Percentiles rank a stretch among this genome's conserved stretches.
Conservation (phyloP, 306 rosid species). For the Quercus engelmannii region DNA sequence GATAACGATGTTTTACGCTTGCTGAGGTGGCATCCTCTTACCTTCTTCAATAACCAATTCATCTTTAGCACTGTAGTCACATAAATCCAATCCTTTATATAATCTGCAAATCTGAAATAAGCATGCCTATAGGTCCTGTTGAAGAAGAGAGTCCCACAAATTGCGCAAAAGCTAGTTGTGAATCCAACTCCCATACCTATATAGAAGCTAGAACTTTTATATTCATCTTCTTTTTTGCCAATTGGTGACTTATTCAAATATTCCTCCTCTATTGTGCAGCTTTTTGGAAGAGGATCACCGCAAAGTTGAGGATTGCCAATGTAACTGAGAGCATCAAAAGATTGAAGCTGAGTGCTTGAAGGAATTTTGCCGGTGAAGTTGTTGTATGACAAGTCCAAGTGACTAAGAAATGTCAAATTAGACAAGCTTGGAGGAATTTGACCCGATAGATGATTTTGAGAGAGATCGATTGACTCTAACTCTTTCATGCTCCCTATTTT, state of each 20-base stretch:
- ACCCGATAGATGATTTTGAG: background rate
- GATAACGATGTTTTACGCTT: too few species aligned
- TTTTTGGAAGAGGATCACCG: background rate
- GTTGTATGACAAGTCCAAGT: conserved; percentile 2
- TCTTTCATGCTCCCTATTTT: background rate
- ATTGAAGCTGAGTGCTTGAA: background rate
- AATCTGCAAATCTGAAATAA: background rate
- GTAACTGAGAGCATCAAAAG: background rate
- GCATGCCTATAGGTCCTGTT: background rate
- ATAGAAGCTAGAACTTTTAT: background rate
- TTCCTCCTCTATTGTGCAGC: too few species aligned
- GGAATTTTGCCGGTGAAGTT: background rate
- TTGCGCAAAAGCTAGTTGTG: background rate
- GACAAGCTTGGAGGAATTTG: background rate
- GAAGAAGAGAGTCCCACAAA: background rate
- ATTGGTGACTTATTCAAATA: too few species aligned
- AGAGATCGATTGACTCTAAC: background rate
- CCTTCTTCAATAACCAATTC: too few species aligned
- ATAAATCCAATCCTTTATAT: too few species aligned
- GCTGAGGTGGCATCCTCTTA: too few species aligned
- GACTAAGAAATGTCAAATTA: background rate
- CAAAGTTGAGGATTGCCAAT: background rate
- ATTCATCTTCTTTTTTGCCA: too few species aligned
- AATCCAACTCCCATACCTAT: conserved; percentile 16
- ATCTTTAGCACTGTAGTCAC: too few species aligned